These are phyloP conservation scores for Gloeopeniophorella convolvens DNA, from an alignment of 768 basidiomycete genomes.

Conservation along the genomic window DNA sequence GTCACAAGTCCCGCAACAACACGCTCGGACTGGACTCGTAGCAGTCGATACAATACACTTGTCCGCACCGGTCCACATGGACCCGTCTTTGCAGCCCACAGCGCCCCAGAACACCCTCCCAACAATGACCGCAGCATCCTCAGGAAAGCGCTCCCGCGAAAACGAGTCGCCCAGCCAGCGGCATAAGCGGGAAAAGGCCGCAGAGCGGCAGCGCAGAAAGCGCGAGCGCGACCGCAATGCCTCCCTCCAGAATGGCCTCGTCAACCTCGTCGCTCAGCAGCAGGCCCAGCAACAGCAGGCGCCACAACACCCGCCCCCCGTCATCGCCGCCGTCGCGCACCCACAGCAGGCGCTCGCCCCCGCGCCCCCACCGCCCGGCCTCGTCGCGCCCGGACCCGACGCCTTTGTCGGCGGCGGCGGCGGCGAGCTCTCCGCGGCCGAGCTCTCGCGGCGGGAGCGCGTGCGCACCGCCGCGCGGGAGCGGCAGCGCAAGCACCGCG, in stretches of 20 bases:
- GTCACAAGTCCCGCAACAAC: slow-evolving; percentile 1
- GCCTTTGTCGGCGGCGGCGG: slow-evolving; percentile 21
- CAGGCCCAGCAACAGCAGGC: slow-evolving; percentile 21
- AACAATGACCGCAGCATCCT: slow-evolving; percentile 22
- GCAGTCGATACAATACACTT: slow-evolving; percentile 7
- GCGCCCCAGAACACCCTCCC: slow-evolving; percentile 12
- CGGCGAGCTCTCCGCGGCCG: slow-evolving; percentile 51
- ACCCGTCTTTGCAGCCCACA: slow-evolving; percentile 21
- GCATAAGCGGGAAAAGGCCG: slow-evolving; percentile 79
- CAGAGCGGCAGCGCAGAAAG: slow-evolving; percentile 78
- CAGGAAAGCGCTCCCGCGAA: slow-evolving; percentile 57
- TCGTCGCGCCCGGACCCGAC: background rate
- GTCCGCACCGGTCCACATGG: slow-evolving; percentile 10
- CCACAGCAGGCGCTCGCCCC: slow-evolving; percentile 11
- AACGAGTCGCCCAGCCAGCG: slow-evolving; percentile 69
- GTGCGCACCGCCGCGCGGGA: slow-evolving; percentile 74
- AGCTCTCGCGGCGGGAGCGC: slow-evolving; percentile 58
- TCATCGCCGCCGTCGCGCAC: slow-evolving; percentile 13
- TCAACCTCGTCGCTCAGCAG: slow-evolving; percentile 25
- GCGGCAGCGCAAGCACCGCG: slow-evolving; percentile 76
- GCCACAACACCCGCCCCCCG: slow-evolving; percentile 12
- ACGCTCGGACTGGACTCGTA: slow-evolving; percentile 1
- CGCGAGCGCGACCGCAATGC: slow-evolving; percentile 60
- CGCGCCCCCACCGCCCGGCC: slow-evolving; percentile 8
- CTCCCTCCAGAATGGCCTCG: slow-evolving; percentile 23